Conservation (phyloP, 2,329 filamentous ascomycete genomes). For the Escovopsis sp. region DNA sequence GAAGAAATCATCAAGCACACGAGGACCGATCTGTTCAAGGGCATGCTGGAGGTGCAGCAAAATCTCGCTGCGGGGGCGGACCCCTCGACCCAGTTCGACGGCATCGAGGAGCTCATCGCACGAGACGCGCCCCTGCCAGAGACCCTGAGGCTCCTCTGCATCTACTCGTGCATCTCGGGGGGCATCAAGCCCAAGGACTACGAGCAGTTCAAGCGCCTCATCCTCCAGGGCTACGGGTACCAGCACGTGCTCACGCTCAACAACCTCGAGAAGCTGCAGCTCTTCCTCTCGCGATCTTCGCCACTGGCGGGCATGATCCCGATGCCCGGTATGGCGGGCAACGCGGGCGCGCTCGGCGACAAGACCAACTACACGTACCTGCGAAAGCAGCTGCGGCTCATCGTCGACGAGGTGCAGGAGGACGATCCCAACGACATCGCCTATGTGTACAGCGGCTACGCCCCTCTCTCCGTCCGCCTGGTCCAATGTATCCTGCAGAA, state of each 20-base stretch:
- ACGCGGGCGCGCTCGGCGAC: conserved; percentile 36
- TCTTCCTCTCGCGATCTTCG: conserved; percentile 65
- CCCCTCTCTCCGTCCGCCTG: conserved; percentile 77
- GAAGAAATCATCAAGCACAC: conserved; percentile 95
- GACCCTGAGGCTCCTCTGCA: conserved; percentile 70
- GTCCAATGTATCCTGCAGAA: conserved; percentile 92
- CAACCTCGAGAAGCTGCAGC: conserved; percentile 74
- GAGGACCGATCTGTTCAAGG: conserved; percentile 74
- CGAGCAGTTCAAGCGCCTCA: conserved; percentile 73
- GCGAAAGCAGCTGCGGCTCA: conserved; percentile 72
- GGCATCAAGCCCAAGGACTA: conserved; percentile 80
- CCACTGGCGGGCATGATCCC: conserved; percentile 70
- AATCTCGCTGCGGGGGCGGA: conserved; percentile 85
- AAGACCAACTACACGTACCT: conserved; percentile 86
- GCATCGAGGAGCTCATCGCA: conserved; percentile 87
- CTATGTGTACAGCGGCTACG: conserved; percentile 97
- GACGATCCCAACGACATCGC: conserved; percentile 85
- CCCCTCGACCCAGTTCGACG: conserved; percentile 74
- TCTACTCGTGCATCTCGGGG: conserved; percentile 81
- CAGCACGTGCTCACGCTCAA: conserved; percentile 85
- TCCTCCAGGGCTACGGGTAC: conserved; percentile 86
- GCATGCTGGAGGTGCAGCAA: conserved; percentile 83
- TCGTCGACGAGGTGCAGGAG: conserved; percentile 93
- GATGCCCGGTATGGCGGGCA: conserved; percentile 52
- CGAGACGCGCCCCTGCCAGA: conserved; percentile 68